Conservation (phyloP, 1,284 basidiomycete species). For the Volvariella surrecta region DNA sequence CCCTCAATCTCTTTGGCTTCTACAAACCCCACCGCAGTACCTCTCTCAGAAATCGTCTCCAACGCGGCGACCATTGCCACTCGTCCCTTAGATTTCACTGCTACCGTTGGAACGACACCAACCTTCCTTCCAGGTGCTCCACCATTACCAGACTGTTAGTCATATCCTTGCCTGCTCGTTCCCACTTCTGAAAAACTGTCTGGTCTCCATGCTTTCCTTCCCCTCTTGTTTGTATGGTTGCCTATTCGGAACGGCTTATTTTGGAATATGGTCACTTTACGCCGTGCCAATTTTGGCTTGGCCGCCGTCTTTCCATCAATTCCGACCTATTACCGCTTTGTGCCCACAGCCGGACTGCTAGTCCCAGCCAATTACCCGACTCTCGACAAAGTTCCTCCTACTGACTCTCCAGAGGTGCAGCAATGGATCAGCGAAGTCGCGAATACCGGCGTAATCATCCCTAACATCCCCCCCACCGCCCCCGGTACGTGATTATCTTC, state of each 20-base stretch:
- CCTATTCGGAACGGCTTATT: no score
- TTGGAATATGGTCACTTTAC: no score
- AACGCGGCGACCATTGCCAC: slow-evolving; percentile 31
- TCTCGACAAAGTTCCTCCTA: slow-evolving; percentile 60
- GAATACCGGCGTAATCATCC: slow-evolving; percentile 46
- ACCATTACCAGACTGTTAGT: slow-evolving; percentile 38
- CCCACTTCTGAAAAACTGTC: not conserved
- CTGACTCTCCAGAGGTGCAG: slow-evolving; percentile 60
- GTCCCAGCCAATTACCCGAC: slow-evolving; percentile 55
- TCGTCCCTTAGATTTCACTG: slow-evolving; percentile 24
- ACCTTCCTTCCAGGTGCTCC: slow-evolving; percentile 39
- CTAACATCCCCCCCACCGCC: slow-evolving; percentile 38
- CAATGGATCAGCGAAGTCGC: slow-evolving; percentile 62
- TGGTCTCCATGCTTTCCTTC: not conserved
- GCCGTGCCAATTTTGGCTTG: no score
- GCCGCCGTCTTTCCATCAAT: no score
- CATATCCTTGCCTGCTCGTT: slow-evolving; percentile 3
- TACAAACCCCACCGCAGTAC: slow-evolving; percentile 54
- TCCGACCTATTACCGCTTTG: slow-evolving; percentile 2
- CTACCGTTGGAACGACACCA: slow-evolving; percentile 34
- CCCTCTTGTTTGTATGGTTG: no score
- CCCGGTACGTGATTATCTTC: slow-evolving; percentile 25
- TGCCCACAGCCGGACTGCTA: slow-evolving; percentile 29
- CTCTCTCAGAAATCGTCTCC: slow-evolving; percentile 37
- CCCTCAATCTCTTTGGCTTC: slow-evolving; percentile 27